Percentiles rank a stretch among this genome's conserved stretches.
These are phyloP conservation scores for Didymosphaeria variabile DNA, from an alignment of 2,329 filamentous ascomycete species.

Conservation along the genomic window DNA sequence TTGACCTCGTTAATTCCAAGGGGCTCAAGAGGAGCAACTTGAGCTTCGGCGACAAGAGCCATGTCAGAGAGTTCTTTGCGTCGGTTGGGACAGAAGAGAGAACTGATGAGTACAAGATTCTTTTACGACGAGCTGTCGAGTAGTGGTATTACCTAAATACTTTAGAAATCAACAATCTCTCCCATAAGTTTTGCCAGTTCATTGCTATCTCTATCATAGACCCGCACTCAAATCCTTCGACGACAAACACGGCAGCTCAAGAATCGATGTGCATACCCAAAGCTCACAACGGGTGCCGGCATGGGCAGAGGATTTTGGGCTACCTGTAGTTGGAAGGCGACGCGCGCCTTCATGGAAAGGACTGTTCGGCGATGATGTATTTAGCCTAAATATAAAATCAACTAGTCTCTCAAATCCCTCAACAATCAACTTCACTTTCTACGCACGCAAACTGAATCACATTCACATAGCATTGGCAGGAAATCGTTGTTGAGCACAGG, in stretches of 20 bases:
- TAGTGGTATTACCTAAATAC: not conserved
- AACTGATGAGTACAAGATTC: not conserved
- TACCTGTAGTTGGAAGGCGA: not conserved
- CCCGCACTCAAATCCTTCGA: too few relatives aligned
- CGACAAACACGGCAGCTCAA: too few relatives aligned
- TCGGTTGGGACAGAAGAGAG: not conserved
- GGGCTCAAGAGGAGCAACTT: not conserved
- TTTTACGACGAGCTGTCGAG: not conserved
- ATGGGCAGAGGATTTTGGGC: not conserved
- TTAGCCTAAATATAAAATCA: constrained; percentile 1
- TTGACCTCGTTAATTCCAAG: not conserved
- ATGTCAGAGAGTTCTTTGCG: not conserved
- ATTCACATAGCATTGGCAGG: not conserved
- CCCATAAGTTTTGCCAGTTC: not conserved
- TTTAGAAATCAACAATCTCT: not conserved
- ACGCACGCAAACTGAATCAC: not conserved
- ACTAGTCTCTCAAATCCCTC: not conserved
- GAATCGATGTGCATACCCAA: not conserved
- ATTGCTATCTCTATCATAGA: not conserved
- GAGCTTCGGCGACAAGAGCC: not conserved
- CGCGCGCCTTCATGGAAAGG: not conserved
- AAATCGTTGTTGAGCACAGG: not conserved
- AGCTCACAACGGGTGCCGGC: not conserved
- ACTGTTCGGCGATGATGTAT: not conserved
- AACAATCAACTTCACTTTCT: not conserved